phyloP scores from a whole-genome alignment of 192 early-diverging fungal genomes.

The Polychytrium aggregatum region DNA sequence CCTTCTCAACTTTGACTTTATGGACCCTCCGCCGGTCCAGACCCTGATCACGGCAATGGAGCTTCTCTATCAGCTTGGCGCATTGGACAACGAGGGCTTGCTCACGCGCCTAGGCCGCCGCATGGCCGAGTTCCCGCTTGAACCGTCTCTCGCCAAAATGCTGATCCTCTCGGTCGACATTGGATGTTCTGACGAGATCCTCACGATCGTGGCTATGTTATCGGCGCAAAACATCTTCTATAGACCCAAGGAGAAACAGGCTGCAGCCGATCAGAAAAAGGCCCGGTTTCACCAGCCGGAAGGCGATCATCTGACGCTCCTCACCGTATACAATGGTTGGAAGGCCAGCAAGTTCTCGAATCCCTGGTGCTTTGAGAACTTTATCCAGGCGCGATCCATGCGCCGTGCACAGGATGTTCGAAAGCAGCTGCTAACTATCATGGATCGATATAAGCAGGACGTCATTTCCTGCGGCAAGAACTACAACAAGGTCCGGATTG shows the following conservation, averaged over 20 bases:
- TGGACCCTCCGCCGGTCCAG: constrained; percentile 93
- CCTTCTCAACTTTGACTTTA: constrained; percentile 92
- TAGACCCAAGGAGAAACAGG: constrained; percentile 92
- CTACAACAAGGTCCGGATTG: constrained; percentile 82
- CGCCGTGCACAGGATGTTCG: constrained; percentile 90
- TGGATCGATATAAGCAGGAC: constrained; percentile 82
- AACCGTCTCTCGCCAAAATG: constrained; percentile 88
- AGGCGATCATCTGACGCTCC: constrained; percentile 91
- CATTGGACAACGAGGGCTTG: constrained; percentile 87
- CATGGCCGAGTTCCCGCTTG: constrained; percentile 97
- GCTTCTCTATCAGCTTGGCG: constrained; percentile 79
- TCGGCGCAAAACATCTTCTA: constrained; percentile 84
- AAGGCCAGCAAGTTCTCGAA: constrained; percentile 83
- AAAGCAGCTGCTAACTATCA: constrained; percentile 89
- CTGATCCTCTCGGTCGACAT: constrained; percentile 82
- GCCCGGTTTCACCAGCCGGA: constrained; percentile 98
- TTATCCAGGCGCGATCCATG: constrained; percentile 85
- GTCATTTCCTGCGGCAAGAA: constrained; percentile 89
- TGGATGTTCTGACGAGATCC: constrained; percentile 89
- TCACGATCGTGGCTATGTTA: constrained; percentile 55
- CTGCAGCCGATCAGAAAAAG: constrained; percentile 86
- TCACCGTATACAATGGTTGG: constrained; percentile 96
- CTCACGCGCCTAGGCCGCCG: constrained; percentile 88
- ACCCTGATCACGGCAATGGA: constrained; percentile 87
- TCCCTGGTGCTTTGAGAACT: constrained; percentile 96